Evolutionary conservation across 176 grass and related monocot species (phyloP), one percentile per base, ranked within the genome.

Genomic region (Juncus effusus): DNA sequence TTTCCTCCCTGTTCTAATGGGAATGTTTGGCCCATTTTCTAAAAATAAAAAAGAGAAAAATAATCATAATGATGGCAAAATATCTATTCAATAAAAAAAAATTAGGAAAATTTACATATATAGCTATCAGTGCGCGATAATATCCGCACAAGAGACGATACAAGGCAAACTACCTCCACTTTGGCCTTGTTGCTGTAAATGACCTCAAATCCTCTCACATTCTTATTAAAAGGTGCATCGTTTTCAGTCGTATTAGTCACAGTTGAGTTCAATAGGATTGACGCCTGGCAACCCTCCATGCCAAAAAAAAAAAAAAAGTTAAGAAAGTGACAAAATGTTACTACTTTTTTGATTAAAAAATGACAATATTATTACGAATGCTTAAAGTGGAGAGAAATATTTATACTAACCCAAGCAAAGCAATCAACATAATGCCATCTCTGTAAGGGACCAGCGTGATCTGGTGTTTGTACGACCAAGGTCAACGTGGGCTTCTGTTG

Each of bases 261-360:
- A 13, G 65, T 81, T 7, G 90, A 84, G 55, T 95, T 81, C 10
- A 90, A 8, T 59, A 95, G 80, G 16, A 95, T 62, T 10, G 90
- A 95, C 16, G 86, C 90, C 78, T 95, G 86, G 60, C 90, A 95
- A 4, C 90, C 90, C 81, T 87, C n/a, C 51, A 68, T n/a, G 4
- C n/a, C n/a, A n/a, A n/a, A n/a, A n/a, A n/a, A n/a, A 1, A 38
- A 68, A 39, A 3, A 38, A 53, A 51, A 49, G 36, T 66, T 19
- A 51, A 14, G n/a, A n/a, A n/a, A n/a, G n/a, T n/a, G n/a, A 45
- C 42, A 7, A 45, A 13, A 16, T 38, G 6, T 5, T 10, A 54
- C 39, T 52, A 51, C 55, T 4, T 14, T 14, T 56, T n/a, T 55
- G 41, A 58, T 40, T 3, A 45, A 16, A 38, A 54, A 11, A 11